Conservation (phyloP, 768 basidiomycete species). For the Trametes maxima region DNA sequence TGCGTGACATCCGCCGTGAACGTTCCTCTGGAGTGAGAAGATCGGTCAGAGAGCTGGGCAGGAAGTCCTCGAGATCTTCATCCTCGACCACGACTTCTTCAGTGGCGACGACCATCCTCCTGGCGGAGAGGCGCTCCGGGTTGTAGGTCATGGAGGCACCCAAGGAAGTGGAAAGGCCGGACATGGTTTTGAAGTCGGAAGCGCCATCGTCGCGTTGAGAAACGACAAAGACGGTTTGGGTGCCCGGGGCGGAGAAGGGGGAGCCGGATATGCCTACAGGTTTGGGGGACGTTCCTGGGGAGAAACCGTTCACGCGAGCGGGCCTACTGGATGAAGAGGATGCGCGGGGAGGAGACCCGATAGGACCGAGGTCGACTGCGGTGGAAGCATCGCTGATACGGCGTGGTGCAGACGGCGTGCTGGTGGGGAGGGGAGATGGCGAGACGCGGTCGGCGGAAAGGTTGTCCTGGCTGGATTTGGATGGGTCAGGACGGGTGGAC, state of each 20-base stretch:
- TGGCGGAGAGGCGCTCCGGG: constrained; percentile 22
- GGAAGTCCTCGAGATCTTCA: constrained; percentile 84
- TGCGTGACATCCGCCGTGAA: constrained; percentile 77
- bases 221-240: constrained; percentile 56
- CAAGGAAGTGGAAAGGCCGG: constrained; percentile 65
- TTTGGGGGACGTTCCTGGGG: constrained; percentile 63
- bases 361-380: constrained; percentile 72
- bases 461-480: constrained; percentile 5
- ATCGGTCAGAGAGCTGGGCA: constrained; percentile 87
- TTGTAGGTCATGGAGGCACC: constrained; percentile 55
- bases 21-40: constrained; percentile 88
- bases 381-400: constrained; percentile 42
- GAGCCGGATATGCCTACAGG: constrained; percentile 52
- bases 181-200: constrained; percentile 42
- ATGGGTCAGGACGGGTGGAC: constrained; percentile 11
- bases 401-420: constrained; percentile 51
- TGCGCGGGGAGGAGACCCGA: constrained; percentile 73
- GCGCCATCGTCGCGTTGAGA: constrained; percentile 32
- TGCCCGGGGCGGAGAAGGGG: constrained; percentile 77
- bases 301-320: constrained; percentile 47
- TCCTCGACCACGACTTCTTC: constrained; percentile 57
- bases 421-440: constrained; percentile 57
- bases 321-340: constrained; percentile 39
- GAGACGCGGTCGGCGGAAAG: constrained; percentile 24
- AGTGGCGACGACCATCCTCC: constrained; percentile 19